Base-by-base conservation (phyloP, 1,284 basidiomycete genomes). In the Kalmanozyma brasiliensis region DNA sequence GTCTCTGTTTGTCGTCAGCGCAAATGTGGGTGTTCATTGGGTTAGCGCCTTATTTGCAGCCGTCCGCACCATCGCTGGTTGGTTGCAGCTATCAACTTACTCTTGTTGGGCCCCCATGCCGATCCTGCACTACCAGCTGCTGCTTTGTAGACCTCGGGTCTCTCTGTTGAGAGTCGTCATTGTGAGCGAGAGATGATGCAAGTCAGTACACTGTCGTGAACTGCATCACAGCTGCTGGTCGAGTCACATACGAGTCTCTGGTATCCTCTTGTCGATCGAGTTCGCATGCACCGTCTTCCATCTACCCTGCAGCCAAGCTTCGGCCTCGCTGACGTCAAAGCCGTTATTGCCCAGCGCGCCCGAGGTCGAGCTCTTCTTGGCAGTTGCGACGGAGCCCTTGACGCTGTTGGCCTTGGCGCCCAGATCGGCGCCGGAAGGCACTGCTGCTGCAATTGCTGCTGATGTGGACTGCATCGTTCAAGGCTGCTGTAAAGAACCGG, bases 391-490 rank as follows among this genome's bases (percentile, higher is more conserved):
- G 13, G 65, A 62, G 4, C 65, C 65, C 32, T 63, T 60, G 19
- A 48, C 44, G 19, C 55, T 55, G 52, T 63, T 66, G 37, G 68
- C 58, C 20, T 57, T 49, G 23, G 63, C 68, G 20, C 48, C 47
- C 8, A 71, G 26, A 36, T 71, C 68, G 30, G 52, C 35, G 20
- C 68, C 68, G 10, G 62, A 56, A 2, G 65, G 51, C 14, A 58
- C 68, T 23, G 68, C 68, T 19, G 58, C 49, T 29, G 67, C 62
- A 16, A 70, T 70, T 2, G 58, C 67, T 38, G 62, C 53, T 38
- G 62, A 52, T 11, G 62, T 71, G 13, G 62, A 71, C 51, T 71
- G 68, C 68, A 71, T 71, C 9, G n/a, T n/a, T n/a, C n/a, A n/a
- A n/a, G n/a, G n/a, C n/a, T n/a, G n/a, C n/a, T n/a, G n/a, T n/a